These are phyloP conservation scores for Tolypocladium pustulatum DNA, from an alignment of 2,329 filamentous ascomycete species.

Conservation along the genomic window DNA sequence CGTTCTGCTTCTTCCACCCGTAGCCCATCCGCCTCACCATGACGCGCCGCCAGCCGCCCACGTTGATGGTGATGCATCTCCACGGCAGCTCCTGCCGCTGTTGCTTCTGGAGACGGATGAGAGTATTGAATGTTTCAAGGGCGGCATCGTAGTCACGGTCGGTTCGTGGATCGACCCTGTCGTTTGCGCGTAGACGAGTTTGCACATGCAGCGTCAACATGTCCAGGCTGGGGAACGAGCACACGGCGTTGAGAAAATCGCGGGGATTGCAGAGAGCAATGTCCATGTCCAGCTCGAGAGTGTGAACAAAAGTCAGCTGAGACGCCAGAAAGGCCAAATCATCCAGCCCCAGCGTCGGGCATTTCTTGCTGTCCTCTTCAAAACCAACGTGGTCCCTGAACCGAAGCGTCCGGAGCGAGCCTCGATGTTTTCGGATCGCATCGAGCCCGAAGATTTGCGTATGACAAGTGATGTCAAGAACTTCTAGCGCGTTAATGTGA, in stretches of 20 bases:
- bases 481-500: conserved; percentile 24
- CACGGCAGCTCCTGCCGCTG: conserved; percentile 15
- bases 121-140: conserved; percentile 19
- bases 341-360: conserved; percentile 27
- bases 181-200: conserved; percentile 26
- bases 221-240: conserved; percentile 26
- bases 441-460: conserved; percentile 27
- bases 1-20: conserved; percentile 29
- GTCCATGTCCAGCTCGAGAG: conserved; percentile 38
- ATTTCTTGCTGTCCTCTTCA: conserved; percentile 27
- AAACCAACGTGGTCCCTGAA: conserved; percentile 37
- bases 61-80: conserved; percentile 32
- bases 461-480: conserved; percentile 31
- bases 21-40: conserved; percentile 32
- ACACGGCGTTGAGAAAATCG: conserved; percentile 26
- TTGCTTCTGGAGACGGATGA: conserved; percentile 19
- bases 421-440: conserved; percentile 26
- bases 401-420: conserved; percentile 25
- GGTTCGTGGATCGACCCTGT: conserved; percentile 12
- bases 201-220: conserved; percentile 33
- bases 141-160: conserved; percentile 28
- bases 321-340: conserved; percentile 23
- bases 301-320: conserved; percentile 20
- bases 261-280: conserved; percentile 19
- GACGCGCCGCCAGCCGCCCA: conserved; percentile 35